Conservation (phyloP, 768 basidiomycete genomes). For the Lactarius tabidus region DNA sequence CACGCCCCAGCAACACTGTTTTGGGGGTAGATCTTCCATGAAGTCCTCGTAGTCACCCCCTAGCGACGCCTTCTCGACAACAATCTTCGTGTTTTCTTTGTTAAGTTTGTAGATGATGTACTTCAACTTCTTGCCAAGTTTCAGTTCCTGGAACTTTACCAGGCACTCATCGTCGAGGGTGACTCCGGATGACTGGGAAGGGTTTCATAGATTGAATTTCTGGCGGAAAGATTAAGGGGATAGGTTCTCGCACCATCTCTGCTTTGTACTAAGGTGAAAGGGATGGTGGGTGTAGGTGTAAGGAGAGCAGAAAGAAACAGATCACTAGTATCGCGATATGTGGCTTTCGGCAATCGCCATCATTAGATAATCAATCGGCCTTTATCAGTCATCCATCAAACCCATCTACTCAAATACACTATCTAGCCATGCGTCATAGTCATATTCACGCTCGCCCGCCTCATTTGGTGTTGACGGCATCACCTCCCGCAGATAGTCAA, state of each 20-base stretch:
- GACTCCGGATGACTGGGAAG: slow-evolving; percentile 61
- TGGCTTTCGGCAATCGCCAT: slow-evolving; percentile 21
- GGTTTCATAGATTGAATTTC: neutral
- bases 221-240: neutral
- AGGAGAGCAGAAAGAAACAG: neutral
- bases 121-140: slow-evolving; percentile 70
- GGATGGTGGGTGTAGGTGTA: neutral
- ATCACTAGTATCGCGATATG: slow-evolving; percentile 14
- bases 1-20: slow-evolving; percentile 81
- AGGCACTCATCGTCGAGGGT: slow-evolving; percentile 56
- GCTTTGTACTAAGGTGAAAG: slow-evolving; percentile 4
- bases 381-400: neutral
- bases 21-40: slow-evolving; percentile 64
- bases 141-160: slow-evolving; percentile 58
- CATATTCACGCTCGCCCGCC: slow-evolving; percentile 63
- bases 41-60: slow-evolving; percentile 66
- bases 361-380: slow-evolving; percentile 16
- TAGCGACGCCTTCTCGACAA: slow-evolving; percentile 63
- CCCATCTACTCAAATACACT: slow-evolving; percentile 62
- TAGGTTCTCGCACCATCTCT: slow-evolving; percentile 21
- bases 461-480: slow-evolving; percentile 62
- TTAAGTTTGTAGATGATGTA: slow-evolving; percentile 81
- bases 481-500: slow-evolving; percentile 77
- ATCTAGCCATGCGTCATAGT: slow-evolving; percentile 80
- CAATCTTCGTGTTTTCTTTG: slow-evolving; percentile 60